phyloP scores from a whole-genome alignment of 495 filamentous ascomycete species.

The Collariella sp. region DNA sequence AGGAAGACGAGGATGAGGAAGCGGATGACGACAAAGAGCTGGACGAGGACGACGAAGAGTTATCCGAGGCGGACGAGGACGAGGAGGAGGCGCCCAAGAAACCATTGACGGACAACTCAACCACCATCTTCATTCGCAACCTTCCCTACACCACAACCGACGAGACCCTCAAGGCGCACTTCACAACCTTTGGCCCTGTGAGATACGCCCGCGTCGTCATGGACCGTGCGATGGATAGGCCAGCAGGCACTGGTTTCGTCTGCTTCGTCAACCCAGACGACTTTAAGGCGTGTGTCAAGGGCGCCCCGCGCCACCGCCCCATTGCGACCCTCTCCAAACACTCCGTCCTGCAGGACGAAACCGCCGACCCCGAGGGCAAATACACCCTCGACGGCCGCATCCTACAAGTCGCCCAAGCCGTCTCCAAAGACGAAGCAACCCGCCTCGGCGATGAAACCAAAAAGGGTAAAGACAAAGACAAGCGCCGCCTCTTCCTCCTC shows the following conservation, averaged over 20 bases:
- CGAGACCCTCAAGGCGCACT: slow-evolving; percentile 70
- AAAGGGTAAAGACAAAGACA: slow-evolving; percentile 71
- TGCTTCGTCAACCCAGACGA: slow-evolving; percentile 78
- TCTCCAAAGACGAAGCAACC: slow-evolving; percentile 66
- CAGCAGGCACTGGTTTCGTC: slow-evolving; percentile 89
- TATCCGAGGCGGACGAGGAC: slow-evolving; percentile 31
- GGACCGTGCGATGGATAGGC: slow-evolving; percentile 72
- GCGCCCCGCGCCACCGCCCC: slow-evolving; percentile 53
- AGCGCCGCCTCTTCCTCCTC: slow-evolving; percentile 83
- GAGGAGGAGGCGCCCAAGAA: slow-evolving; percentile 25
- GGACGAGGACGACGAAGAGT: slow-evolving; percentile 31
- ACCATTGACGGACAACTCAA: slow-evolving; percentile 47
- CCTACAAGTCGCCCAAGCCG: slow-evolving; percentile 74
- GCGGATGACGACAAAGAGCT: slow-evolving; percentile 28
- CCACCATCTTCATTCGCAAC: slow-evolving; percentile 89
- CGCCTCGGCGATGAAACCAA: slow-evolving; percentile 60
- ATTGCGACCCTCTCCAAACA: slow-evolving; percentile 46
- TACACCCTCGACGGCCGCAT: slow-evolving; percentile 88
- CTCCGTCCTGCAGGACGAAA: slow-evolving; percentile 77
- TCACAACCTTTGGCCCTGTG: slow-evolving; percentile 70
- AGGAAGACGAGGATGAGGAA: slow-evolving; percentile 35
- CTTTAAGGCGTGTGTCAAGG: slow-evolving; percentile 59
- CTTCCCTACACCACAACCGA: slow-evolving; percentile 81
- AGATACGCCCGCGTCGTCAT: slow-evolving; percentile 85
- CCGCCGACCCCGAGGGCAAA: slow-evolving; percentile 61